phyloP scores from a whole-genome alignment of 768 basidiomycete genomes.

The Hemileccinum rubropunctum region DNA sequence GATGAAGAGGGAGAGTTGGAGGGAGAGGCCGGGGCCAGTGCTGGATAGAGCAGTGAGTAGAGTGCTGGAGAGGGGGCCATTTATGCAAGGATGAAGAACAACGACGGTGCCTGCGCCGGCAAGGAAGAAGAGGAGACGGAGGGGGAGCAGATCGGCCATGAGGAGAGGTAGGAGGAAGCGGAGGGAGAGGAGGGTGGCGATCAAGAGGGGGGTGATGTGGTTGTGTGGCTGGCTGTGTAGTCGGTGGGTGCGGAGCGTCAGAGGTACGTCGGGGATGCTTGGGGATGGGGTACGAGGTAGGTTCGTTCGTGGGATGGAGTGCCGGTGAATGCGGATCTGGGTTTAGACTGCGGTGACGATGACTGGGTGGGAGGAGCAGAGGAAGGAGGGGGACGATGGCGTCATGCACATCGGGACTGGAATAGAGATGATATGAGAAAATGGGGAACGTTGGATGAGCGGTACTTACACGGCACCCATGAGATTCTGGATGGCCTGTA shows the following conservation, averaged over 20 bases:
- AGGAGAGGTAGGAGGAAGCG: constrained; percentile 46
- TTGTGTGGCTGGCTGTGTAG: not conserved
- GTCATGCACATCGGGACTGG: constrained; percentile 65
- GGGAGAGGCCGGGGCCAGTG: constrained; percentile 15
- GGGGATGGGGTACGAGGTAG: constrained; percentile 20
- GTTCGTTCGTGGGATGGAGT: constrained; percentile 1
- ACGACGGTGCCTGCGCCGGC: constrained; percentile 15
- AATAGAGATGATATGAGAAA: not conserved
- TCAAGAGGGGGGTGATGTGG: constrained; percentile 35
- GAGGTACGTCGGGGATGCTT: not conserved
- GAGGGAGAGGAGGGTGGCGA: constrained; percentile 36
- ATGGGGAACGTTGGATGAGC: too few species aligned
- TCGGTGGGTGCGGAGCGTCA: not conserved
- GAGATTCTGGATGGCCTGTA: constrained; percentile 88
- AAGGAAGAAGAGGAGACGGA: constrained; percentile 45
- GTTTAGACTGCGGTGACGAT: constrained; percentile 54
- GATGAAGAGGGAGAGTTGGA: constrained; percentile 8
- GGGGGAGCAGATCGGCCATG: constrained; percentile 40
- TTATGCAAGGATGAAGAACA: constrained; percentile 11
- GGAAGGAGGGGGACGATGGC: constrained; percentile 45
- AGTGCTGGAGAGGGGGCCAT: constrained; percentile 1
- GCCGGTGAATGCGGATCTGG: constrained; percentile 29
- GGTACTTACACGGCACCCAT: constrained; percentile 74
- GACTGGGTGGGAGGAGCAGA: constrained; percentile 43
- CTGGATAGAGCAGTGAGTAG: constrained; percentile 5